Conservation (phyloP, 2,329 filamentous ascomycete genomes). For the Thermothelomyces thermophilus region DNA sequence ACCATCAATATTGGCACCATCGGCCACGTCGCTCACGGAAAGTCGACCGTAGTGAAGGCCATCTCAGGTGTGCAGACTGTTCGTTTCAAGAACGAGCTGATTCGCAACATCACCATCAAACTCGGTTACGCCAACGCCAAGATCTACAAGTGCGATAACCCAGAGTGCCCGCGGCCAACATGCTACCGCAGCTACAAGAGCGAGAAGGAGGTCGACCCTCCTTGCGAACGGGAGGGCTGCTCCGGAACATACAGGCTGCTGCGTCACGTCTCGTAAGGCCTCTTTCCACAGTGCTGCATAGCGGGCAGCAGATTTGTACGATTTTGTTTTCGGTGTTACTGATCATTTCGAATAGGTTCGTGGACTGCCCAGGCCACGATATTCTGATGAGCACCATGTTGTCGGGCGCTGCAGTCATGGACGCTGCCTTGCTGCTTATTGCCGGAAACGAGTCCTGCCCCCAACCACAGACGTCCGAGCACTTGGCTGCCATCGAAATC, state of each 20-base stretch:
- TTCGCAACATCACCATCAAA: slow-evolving; percentile 99
- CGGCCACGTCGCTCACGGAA: slow-evolving; percentile 97
- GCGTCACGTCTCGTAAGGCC: slow-evolving; percentile 81
- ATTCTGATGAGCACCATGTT: slow-evolving; percentile 99
- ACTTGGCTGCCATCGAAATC: slow-evolving; percentile 97
- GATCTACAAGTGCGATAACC: slow-evolving; percentile 97
- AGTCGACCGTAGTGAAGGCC: slow-evolving; percentile 97
- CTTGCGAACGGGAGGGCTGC: slow-evolving; percentile 91
- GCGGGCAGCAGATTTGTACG: background rate
- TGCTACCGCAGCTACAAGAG: slow-evolving; percentile 98
- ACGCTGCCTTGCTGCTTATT: slow-evolving; percentile 91
- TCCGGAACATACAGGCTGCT: slow-evolving; percentile 78
- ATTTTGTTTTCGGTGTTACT: slow-evolving; percentile 18
- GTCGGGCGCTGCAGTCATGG: slow-evolving; percentile 98
- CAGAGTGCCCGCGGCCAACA: slow-evolving; percentile 82
- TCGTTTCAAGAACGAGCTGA: slow-evolving; percentile 98
- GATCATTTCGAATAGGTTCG: slow-evolving; percentile 57
- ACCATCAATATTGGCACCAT: slow-evolving; percentile 99
- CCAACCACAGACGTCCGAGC: slow-evolving; percentile 96
- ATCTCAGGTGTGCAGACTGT: slow-evolving; percentile 99
- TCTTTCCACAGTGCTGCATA: background rate
- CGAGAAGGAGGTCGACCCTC: slow-evolving; percentile 96
- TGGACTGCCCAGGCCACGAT: slow-evolving; percentile 98
- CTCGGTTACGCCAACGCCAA: slow-evolving; percentile 98
- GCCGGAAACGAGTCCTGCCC: slow-evolving; percentile 98